These are phyloP conservation scores for Claviceps spartinae DNA, from an alignment of 2,329 filamentous ascomycete genomes.

Conservation along the genomic window DNA sequence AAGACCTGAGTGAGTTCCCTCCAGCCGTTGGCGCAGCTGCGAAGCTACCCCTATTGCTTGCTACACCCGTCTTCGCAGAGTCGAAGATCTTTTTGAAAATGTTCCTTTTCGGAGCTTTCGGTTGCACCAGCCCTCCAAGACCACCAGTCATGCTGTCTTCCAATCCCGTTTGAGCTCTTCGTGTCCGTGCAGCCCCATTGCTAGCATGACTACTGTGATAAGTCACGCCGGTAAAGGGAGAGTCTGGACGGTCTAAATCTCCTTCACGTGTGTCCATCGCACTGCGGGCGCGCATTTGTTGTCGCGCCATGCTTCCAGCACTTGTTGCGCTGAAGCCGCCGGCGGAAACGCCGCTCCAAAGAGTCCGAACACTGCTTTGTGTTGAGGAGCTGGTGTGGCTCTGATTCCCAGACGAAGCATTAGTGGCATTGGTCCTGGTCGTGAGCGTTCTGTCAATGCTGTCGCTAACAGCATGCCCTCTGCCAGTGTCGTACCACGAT, in stretches of 20 bases:
- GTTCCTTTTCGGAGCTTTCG: constrained; percentile 69
- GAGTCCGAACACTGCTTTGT: constrained; percentile 64
- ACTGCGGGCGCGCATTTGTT: constrained; percentile 52
- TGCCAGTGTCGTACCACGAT: constrained; percentile 65
- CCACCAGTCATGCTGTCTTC: constrained; percentile 52
- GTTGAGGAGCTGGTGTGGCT: constrained; percentile 64
- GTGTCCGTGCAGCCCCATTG: constrained; percentile 25
- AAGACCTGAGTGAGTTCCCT: constrained; percentile 27
- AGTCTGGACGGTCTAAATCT: constrained; percentile 43
- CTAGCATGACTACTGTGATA: constrained; percentile 83
- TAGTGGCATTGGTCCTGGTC: constrained; percentile 75
- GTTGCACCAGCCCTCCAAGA: constrained; percentile 64
- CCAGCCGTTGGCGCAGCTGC: constrained; percentile 38
- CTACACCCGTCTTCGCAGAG: constrained; percentile 84
- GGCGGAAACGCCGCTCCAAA: constrained; percentile 91
- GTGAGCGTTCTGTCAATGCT: constrained; percentile 69
- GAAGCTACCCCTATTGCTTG: constrained; percentile 76
- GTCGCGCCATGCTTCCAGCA: constrained; percentile 79
- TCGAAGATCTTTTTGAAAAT: constrained; percentile 96
- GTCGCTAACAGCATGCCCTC: constrained; percentile 12
- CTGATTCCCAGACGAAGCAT: constrained; percentile 57
- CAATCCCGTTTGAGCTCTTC: constrained; percentile 54
- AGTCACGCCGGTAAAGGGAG: constrained; percentile 63
- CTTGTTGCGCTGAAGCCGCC: constrained; percentile 89
- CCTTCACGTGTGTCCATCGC: constrained; percentile 47